phyloP scores from a whole-genome alignment of 225 moss, liverwort and hornwort genomes.

The Anthoceros angustus region DNA sequence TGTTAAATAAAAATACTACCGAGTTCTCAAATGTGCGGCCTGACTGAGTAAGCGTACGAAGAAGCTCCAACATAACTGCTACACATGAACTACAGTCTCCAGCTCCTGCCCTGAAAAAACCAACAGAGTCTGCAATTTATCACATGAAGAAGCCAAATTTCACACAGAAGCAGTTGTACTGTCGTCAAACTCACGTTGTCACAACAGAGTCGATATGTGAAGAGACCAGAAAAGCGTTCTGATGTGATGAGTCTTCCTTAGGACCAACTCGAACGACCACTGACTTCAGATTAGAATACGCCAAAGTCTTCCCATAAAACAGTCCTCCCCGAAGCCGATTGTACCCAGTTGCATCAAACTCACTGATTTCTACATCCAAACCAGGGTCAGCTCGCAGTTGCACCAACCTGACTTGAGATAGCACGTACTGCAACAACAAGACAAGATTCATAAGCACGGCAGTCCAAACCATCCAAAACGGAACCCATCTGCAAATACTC shows the following conservation, averaged over 20 bases:
- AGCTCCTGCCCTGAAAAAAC: slow-evolving; percentile 40
- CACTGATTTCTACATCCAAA: slow-evolving; percentile 48
- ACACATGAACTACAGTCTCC: slow-evolving; percentile 96
- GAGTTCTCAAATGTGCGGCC: slow-evolving; percentile 73
- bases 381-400: slow-evolving; percentile 46
- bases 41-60: slow-evolving; percentile 69
- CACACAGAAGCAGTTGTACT: not conserved
- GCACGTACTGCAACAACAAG: slow-evolving; percentile 47
- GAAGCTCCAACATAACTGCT: slow-evolving; percentile 57
- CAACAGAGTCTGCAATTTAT: not conserved
- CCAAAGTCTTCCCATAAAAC: slow-evolving; percentile 53
- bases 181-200: slow-evolving; percentile 31
- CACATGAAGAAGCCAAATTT: not conserved
- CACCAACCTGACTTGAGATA: slow-evolving; percentile 39
- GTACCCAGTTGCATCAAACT: slow-evolving; percentile 55
- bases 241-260: slow-evolving; percentile 36
- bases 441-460: not conserved
- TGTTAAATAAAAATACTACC: slow-evolving; percentile 68
- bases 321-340: slow-evolving; percentile 34
- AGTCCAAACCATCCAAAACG: not conserved
- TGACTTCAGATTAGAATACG: slow-evolving; percentile 59
- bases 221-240: slow-evolving; percentile 69
- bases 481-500: not conserved
- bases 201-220: slow-evolving; percentile 82
- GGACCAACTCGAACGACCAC: slow-evolving; percentile 68